Percentiles rank a stretch among this genome's conserved stretches.
These are phyloP conservation scores for Pseudomonodictys pantanalensis DNA, from an alignment of 495 filamentous ascomycete genomes.

Conservation along the genomic window DNA sequence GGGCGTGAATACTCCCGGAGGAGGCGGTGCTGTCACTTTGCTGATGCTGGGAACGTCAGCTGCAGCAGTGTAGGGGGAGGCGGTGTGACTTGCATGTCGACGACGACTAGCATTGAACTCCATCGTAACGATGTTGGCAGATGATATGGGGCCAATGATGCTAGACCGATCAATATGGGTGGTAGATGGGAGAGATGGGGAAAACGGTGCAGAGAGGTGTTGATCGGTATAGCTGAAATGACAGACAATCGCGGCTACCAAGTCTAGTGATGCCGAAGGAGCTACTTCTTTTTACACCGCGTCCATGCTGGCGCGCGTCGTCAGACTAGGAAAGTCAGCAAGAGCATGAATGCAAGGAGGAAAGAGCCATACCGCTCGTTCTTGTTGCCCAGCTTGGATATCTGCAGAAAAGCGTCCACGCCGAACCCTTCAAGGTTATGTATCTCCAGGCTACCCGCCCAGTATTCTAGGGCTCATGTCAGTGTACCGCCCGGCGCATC, in stretches of 20 bases:
- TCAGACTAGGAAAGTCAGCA: conserved; percentile 49
- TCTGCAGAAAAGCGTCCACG: conserved; percentile 95
- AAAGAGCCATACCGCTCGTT: conserved; percentile 67
- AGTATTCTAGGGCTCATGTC: conserved; percentile 64
- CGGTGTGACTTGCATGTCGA: not conserved
- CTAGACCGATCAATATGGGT: not conserved
- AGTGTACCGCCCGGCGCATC: not conserved
- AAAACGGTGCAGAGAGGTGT: not conserved
- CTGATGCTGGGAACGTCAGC: not conserved
- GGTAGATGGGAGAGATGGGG: too few species aligned
- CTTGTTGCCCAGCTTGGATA: conserved; percentile 96
- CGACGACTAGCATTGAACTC: not conserved
- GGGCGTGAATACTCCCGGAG: conserved; percentile 1
- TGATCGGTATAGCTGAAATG: not conserved
- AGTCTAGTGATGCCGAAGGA: not conserved
- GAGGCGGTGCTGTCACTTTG: not conserved
- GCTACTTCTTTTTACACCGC: conserved; percentile 58
- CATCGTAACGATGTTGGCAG: not conserved
- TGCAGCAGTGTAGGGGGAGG: too few species aligned
- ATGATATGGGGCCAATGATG: not conserved
- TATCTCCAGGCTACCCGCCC: conserved; percentile 88
- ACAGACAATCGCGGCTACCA: not conserved
- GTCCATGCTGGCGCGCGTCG: conserved; percentile 82
- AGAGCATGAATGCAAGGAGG: not conserved
- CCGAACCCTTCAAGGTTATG: conserved; percentile 96